A percentile compares a stretch with the other conserved stretches of the same genome.
Conservation (phyloP, 2,329 filamentous ascomycete genomes). For the Colletotrichum tabaci region DNA sequence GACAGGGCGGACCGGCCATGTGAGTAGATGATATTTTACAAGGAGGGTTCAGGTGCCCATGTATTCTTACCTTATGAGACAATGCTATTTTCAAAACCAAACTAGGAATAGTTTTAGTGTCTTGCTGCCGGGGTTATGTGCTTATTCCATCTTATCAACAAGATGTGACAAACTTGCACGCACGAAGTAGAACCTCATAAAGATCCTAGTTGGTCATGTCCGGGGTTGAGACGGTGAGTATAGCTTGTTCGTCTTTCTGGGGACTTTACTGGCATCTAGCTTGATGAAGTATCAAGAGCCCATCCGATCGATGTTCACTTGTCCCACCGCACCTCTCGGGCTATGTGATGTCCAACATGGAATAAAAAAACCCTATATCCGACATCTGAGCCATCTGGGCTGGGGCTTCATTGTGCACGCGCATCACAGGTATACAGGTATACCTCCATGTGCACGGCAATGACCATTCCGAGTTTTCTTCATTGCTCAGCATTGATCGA, state of each 20-base stretch:
- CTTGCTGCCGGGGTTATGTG: background rate
- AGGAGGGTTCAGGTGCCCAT: background rate
- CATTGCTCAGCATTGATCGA: no score
- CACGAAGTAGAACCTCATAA: background rate
- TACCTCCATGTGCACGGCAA: no score
- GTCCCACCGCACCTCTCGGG: no score
- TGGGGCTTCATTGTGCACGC: no score
- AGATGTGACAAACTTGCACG: background rate
- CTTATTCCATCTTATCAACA: background rate
- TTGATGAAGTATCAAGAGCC: no score
- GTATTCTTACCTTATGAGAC: conserved; percentile 2
- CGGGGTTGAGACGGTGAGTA: background rate
- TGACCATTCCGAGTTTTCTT: no score
- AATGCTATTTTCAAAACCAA: background rate
- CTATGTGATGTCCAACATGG: no score
- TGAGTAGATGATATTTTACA: background rate
- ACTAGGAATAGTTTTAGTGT: background rate
- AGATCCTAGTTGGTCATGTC: background rate
- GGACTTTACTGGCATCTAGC: background rate
- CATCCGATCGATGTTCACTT: no score
- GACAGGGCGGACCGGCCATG: conserved; percentile 10
- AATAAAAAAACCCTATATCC: no score
- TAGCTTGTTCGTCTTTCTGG: background rate
- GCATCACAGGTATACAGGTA: no score
- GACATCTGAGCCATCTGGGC: no score